A percentile compares a stretch with the other conserved stretches of the same genome.
Conservation (phyloP, 169 alveolate genomes). For the Plasmodium gonderi region DNA sequence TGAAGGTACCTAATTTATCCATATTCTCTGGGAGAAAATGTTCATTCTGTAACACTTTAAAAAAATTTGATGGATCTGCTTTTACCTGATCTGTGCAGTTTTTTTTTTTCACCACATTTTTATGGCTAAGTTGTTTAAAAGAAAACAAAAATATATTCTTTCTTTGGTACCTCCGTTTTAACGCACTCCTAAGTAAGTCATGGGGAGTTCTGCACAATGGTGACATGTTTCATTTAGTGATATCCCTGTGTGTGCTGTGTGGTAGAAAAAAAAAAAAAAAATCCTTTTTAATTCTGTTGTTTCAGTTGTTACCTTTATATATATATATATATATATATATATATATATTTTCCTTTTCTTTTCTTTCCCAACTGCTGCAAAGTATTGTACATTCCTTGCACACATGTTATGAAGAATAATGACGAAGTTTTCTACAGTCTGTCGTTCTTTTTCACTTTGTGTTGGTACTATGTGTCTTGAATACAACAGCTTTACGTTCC, state of each 20-base stretch:
- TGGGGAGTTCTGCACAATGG: background rate
- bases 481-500: too few relatives aligned
- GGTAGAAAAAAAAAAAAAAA: too few relatives aligned
- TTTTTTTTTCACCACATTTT: conserved; percentile 6
- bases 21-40: background rate
- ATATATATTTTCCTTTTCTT: too few relatives aligned
- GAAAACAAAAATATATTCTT: background rate
- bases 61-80: background rate
- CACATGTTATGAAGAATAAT: too few relatives aligned
- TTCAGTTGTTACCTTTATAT: too few relatives aligned
- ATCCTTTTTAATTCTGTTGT: too few relatives aligned
- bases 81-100: conserved; percentile 8
- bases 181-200: background rate
- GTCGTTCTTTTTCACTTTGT: too few relatives aligned
- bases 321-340: too few relatives aligned
- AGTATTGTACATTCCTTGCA: too few relatives aligned
- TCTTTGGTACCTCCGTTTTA: background rate
- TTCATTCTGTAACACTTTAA: conserved; percentile 10
- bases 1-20: conserved; percentile 28
- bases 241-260: background rate
- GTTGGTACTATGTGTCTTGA: too few relatives aligned
- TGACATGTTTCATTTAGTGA: background rate
- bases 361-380: too few relatives aligned
- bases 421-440: too few relatives aligned
- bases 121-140: background rate